Evolutionary conservation across 192 early-diverging fungal species (phyloP).

Genomic region (Podila verticillata): DNA sequence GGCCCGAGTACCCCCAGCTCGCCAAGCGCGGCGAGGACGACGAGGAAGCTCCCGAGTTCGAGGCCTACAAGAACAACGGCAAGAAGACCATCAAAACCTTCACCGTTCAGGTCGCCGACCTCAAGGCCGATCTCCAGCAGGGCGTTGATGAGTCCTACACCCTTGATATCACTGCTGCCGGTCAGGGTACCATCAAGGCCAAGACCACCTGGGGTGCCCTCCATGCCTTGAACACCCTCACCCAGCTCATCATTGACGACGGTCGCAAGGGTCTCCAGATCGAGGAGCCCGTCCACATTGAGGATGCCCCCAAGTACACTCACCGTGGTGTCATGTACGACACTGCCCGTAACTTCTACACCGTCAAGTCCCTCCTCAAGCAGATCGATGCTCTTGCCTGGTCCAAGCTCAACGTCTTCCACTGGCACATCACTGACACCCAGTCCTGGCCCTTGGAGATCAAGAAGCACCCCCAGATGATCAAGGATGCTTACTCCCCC

Average conservation of each 20-base stretch:
- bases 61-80: neutral
- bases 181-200: conserved; percentile 65
- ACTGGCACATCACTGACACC: conserved; percentile 79
- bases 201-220: conserved; percentile 74
- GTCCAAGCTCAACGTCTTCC: conserved; percentile 81
- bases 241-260: conserved; percentile 68
- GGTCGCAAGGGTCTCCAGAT: conserved; percentile 54
- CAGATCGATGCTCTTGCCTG: conserved; percentile 76
- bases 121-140: conserved; percentile 60
- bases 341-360: conserved; percentile 75
- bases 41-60: neutral
- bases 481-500: conserved; percentile 73
- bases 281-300: conserved; percentile 64
- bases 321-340: conserved; percentile 78
- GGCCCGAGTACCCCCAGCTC: conserved; percentile 45
- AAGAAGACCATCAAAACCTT: conserved; percentile 44
- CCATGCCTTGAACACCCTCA: conserved; percentile 76
- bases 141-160: conserved; percentile 78
- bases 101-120: conserved; percentile 55
- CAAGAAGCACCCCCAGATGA: conserved; percentile 68
- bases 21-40: conserved; percentile 31
- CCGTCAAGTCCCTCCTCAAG: conserved; percentile 62
- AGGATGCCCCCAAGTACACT: conserved; percentile 70
- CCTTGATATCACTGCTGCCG: conserved; percentile 64
- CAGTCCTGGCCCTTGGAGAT: conserved; percentile 79